Evolutionary conservation across 805 yeast genomes (phyloP).

Genomic region (Nakazawaea populi): DNA sequence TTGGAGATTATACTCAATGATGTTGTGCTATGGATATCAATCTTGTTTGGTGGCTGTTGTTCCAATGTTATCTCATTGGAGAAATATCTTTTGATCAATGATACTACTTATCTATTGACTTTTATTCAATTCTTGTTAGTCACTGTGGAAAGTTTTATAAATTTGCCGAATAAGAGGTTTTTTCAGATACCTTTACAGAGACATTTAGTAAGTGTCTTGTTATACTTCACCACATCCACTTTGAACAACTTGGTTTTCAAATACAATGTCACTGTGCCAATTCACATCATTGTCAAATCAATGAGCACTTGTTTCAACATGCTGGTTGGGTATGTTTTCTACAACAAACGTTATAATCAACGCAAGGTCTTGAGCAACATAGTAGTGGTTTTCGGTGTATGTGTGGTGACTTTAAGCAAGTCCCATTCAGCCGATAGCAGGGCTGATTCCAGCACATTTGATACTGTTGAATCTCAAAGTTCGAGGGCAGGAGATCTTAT

Average conservation of each 20-base stretch:
- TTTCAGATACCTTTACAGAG: conserved; percentile 33
- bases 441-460: too few species aligned
- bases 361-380: conserved; percentile 45
- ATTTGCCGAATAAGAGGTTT: conserved; percentile 22
- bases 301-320: conserved; percentile 59
- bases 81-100: conserved; percentile 32
- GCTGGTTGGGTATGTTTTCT: conserved; percentile 44
- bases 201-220: conserved; percentile 39
- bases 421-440: background rate
- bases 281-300: conserved; percentile 63
- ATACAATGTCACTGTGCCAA: conserved; percentile 54
- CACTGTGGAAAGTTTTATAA: conserved; percentile 35
- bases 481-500: background rate
- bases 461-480: too few species aligned
- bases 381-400: conserved; percentile 50
- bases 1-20: background rate
- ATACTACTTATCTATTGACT: conserved; percentile 48
- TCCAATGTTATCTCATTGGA: conserved; percentile 63
- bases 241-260: conserved; percentile 55
- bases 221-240: conserved; percentile 46
- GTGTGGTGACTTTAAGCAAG: conserved; percentile 29
- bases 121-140: conserved; percentile 52
- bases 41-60: conserved; percentile 70
- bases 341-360: conserved; percentile 36
- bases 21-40: conserved; percentile 1